Conservation (phyloP, 75 land plant species). For the Cunninghamia lanceolata region DNA sequence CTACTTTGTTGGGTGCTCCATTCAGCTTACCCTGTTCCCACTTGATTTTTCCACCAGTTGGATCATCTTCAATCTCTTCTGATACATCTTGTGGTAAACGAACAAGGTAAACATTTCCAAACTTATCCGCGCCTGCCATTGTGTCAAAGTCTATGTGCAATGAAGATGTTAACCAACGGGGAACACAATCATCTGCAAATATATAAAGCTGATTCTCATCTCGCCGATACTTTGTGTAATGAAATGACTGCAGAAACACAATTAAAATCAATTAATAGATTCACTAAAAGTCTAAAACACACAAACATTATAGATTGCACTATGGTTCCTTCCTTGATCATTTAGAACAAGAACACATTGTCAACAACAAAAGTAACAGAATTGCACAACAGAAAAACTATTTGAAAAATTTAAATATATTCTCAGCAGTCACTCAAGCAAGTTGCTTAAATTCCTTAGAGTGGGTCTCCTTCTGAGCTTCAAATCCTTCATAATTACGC, state of each 20-base stretch:
- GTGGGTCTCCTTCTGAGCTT: neutral
- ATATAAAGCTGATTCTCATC: constrained; percentile 98
- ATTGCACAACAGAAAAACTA: neutral
- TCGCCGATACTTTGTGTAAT: constrained; percentile 90
- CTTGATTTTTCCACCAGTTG: constrained; percentile 97
- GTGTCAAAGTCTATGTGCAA: constrained; percentile 96
- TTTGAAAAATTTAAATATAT: neutral
- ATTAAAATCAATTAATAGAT: neutral
- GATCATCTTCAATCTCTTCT: constrained; percentile 99
- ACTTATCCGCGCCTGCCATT: constrained; percentile 98
- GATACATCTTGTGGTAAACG: constrained; percentile 95
- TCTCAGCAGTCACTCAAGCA: neutral
- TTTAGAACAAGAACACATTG: neutral
- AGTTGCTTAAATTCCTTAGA: neutral
- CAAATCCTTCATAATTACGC: neutral
- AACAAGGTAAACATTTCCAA: constrained; percentile 95
- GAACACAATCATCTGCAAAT: constrained; percentile 94
- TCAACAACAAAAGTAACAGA: neutral
- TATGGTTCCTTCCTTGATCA: neutral
- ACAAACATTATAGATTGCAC: neutral
- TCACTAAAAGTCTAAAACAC: neutral
- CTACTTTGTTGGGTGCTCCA: constrained; percentile 99
- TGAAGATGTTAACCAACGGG: constrained; percentile 96
- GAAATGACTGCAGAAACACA: constrained; percentile 83
- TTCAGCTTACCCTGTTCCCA: constrained; percentile 98